Percentiles rank a stretch among this genome's conserved stretches.
phyloP scores from a whole-genome alignment of 2,329 filamentous ascomycete species.

The Aspergillus pseudonomiae region DNA sequence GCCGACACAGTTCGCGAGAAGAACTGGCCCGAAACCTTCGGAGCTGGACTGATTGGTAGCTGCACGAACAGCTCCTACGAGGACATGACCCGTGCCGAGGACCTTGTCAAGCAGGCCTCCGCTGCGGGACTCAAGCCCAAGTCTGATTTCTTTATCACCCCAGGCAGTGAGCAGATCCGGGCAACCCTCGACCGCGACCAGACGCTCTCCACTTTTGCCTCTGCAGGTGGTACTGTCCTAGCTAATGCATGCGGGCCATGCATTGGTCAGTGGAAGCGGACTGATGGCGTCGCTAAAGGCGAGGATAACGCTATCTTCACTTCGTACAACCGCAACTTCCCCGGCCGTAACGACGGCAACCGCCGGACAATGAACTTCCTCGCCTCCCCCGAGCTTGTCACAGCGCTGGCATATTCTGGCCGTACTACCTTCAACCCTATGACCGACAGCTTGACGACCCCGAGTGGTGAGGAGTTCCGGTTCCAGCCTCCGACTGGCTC shows the following conservation, averaged over 20 bases:
- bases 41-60: conserved; percentile 91
- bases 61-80: conserved; percentile 99
- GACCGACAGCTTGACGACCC: conserved; percentile 79
- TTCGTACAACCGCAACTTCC: conserved; percentile 98
- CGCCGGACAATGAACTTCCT: conserved; percentile 98
- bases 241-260: conserved; percentile 95
- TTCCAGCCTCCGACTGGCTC: conserved; percentile 73
- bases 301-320: conserved; percentile 92
- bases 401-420: conserved; percentile 91
- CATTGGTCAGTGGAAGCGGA: conserved; percentile 93
- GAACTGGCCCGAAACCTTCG: conserved; percentile 87
- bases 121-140: conserved; percentile 88
- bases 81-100: conserved; percentile 95
- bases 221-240: conserved; percentile 83
- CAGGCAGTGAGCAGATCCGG: conserved; percentile 94
- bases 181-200: conserved; percentile 89
- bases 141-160: conserved; percentile 92
- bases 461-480: conserved; percentile 78
- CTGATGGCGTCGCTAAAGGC: conserved; percentile 81
- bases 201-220: conserved; percentile 81
- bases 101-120: conserved; percentile 87
- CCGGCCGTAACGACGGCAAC: conserved; percentile 95
- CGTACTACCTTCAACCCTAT: conserved; percentile 94
- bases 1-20: conserved; percentile 81
- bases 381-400: conserved; percentile 93